phyloP scores from a whole-genome alignment of 2,329 filamentous ascomycete species.

The Fusarium luffae region DNA sequence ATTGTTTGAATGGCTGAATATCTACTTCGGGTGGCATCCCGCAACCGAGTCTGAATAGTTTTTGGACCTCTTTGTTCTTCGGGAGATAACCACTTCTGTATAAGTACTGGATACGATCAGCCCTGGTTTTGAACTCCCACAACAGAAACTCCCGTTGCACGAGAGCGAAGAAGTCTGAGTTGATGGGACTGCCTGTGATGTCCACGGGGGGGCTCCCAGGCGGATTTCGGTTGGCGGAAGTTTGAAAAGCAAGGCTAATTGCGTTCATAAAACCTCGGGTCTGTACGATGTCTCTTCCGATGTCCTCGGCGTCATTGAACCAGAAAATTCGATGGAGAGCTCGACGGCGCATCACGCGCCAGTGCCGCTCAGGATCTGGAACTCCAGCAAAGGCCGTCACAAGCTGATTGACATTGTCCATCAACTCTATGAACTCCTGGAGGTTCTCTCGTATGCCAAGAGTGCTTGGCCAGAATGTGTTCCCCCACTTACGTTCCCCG shows the following conservation, averaged over 20 bases:
- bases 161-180: not conserved
- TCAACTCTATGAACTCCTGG: constrained; percentile 14
- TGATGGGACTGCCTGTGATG: not conserved
- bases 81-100: too few relatives aligned
- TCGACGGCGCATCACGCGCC: not conserved
- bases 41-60: too few relatives aligned
- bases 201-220: not conserved
- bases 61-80: not conserved
- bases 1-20: not conserved
- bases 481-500: too few relatives aligned
- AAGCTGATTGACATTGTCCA: constrained; percentile 7
- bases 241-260: too few relatives aligned
- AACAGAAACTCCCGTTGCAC: constrained; percentile 1
- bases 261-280: too few relatives aligned
- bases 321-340: too few relatives aligned
- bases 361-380: not conserved
- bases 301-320: too few relatives aligned
- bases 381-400: not conserved
- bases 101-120: too few relatives aligned
- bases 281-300: too few relatives aligned
- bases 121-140: not conserved
- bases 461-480: too few relatives aligned
- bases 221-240: not conserved
- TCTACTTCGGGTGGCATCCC: too few relatives aligned
- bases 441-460: not conserved